phyloP scores from a whole-genome alignment of 306 rosid species.

The Purshia tridentata region DNA sequence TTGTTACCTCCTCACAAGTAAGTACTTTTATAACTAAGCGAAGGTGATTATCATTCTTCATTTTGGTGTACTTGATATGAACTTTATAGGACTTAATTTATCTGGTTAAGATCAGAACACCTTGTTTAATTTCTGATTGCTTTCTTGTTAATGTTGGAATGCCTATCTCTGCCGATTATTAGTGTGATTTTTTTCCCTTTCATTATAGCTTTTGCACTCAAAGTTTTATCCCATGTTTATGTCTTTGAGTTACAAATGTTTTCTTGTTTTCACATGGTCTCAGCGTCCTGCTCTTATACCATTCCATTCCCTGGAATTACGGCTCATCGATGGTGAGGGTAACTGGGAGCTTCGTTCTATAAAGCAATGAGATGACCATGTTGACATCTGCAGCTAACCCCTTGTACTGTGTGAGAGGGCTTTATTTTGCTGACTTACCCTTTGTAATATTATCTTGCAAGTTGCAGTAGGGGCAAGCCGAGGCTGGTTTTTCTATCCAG shows the following conservation, averaged over 20 bases:
- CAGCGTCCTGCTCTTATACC: conserved; percentile 99
- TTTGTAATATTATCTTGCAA: conserved; percentile 17
- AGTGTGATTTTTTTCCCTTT: neutral
- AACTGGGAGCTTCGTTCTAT: conserved; percentile 90
- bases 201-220: neutral
- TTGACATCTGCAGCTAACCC: conserved; percentile 19
- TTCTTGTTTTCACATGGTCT: conserved; percentile 19
- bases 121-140: neutral
- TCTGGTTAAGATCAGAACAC: neutral
- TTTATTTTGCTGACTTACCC: neutral
- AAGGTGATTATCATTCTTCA: neutral
- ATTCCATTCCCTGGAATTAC: conserved; percentile 74
- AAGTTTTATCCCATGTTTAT: neutral
- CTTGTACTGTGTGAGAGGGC: conserved; percentile 28
- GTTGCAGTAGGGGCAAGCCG: conserved; percentile 20
- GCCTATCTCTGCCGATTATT: neutral
- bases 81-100: neutral
- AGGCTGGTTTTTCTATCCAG: conserved; percentile 19
- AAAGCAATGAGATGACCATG: conserved; percentile 45
- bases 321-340: conserved; percentile 96
- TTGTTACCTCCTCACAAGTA: conserved; percentile 96
- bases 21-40: conserved; percentile 23
- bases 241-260: neutral
- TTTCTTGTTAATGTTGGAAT: neutral
- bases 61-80: neutral